Percentiles rank a stretch among this genome's conserved stretches.
Evolutionary conservation across 1,284 basidiomycete genomes (phyloP).

Genomic region (Ustilago nuda): DNA sequence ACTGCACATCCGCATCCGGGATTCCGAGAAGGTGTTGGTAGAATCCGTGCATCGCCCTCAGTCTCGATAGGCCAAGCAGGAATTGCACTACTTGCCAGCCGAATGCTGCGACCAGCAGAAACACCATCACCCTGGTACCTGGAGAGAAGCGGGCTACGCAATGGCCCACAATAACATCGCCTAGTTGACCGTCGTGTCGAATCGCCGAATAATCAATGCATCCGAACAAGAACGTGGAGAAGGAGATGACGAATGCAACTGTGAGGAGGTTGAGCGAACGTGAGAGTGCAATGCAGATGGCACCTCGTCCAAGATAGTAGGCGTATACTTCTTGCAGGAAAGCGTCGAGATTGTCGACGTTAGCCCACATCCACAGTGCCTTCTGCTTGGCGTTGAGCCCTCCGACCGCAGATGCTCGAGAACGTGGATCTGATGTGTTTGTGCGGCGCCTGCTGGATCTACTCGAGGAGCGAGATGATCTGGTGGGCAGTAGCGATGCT

Average conservation of each 20-base stretch:
- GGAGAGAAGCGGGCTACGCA: constrained; percentile 81
- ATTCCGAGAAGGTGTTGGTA: constrained; percentile 74
- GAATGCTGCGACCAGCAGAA: constrained; percentile 82
- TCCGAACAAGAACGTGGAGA: constrained; percentile 93
- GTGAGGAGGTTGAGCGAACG: constrained; percentile 90
- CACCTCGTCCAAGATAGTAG: constrained; percentile 95
- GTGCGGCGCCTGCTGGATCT: constrained; percentile 21
- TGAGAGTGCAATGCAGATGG: constrained; percentile 90
- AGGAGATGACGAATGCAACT: constrained; percentile 94
- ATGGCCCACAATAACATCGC: constrained; percentile 62
- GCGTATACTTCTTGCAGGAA: constrained; percentile 94
- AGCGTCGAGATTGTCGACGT: constrained; percentile 93
- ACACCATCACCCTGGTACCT: constrained; percentile 74
- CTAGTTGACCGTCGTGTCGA: constrained; percentile 63
- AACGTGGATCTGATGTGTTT: constrained; percentile 23
- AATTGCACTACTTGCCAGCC: constrained; percentile 73
- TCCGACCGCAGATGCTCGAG: constrained; percentile 34
- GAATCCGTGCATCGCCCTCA: constrained; percentile 93
- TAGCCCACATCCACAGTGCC: constrained; percentile 98
- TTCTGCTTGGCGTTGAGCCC: constrained; percentile 52
- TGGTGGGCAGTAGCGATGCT: background rate
- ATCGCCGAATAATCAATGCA: constrained; percentile 91
- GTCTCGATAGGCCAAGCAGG: constrained; percentile 74
- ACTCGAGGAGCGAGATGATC: constrained; percentile 19
- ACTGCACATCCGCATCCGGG: constrained; percentile 86